These are phyloP conservation scores for Pholiota molesta DNA, from an alignment of 768 basidiomycete species.

Conservation along the genomic window DNA sequence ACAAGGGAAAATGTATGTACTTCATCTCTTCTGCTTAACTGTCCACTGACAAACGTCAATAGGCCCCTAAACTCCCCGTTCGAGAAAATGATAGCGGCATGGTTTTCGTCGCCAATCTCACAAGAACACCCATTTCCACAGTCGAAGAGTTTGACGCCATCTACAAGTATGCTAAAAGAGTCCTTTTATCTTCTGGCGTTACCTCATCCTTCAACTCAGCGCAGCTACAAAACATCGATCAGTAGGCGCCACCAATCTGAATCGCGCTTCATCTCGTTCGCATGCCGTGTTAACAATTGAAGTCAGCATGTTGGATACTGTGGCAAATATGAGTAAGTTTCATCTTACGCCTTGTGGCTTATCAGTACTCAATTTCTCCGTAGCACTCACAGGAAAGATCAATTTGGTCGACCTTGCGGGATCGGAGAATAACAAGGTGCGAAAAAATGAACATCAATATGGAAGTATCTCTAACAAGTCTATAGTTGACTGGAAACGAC, in stretches of 20 bases:
- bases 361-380: conserved; percentile 1
- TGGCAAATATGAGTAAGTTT: conserved; percentile 54
- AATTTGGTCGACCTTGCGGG: conserved; percentile 90
- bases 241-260: conserved; percentile 84
- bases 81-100: conserved; percentile 55
- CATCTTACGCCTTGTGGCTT: neutral
- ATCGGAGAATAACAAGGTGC: conserved; percentile 87
- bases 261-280: conserved; percentile 83
- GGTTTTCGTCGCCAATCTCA: conserved; percentile 59
- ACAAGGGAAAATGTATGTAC: conserved; percentile 63
- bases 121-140: conserved; percentile 40
- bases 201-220: conserved; percentile 34
- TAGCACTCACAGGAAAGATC: conserved; percentile 75
- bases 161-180: conserved; percentile 41
- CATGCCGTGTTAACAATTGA: conserved; percentile 85
- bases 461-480: neutral
- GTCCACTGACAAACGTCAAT: conserved; percentile 7
- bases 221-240: conserved; percentile 77
- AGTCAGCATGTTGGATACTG: conserved; percentile 58
- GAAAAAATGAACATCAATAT: neutral
- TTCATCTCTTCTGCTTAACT: neutral
- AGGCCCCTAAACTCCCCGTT: conserved; percentile 57
- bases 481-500: conserved; percentile 81
- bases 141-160: conserved; percentile 48
- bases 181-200: no score